Base-by-base conservation (phyloP, 495 filamentous ascomycete species). In the Penicillium daleae region DNA sequence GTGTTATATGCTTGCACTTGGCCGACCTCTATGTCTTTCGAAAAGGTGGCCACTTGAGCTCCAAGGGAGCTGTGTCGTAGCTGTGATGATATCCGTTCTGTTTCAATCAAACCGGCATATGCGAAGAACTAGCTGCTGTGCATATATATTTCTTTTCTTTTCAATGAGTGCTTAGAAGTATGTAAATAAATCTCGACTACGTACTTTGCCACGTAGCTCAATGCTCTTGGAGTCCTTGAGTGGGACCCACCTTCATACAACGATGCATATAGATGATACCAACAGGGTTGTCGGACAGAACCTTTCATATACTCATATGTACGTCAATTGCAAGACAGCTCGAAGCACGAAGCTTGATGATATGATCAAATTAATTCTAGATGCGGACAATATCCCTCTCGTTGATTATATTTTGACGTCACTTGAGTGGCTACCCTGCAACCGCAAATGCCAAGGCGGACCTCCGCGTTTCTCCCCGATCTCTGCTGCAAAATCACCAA, bases 371-470 rank as follows among this genome's bases (percentile, higher is more conserved):
- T 19, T 2, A 29, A 35, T 6, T 33, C 8, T 37, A 54, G n/a
- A 54, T 15, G 21, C 19, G 5, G 21, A 54, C 19, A 32, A 54
- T 5, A 15, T 5, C 4, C 32, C n/a, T 6, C 31, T 27, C 2
- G 26, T 59, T 65, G 64, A 64, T 63, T 61, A 44, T 58, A 31
- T 62, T 66, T 72, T 72, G 70, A 72, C 70, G 70, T 72, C 70
- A 72, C 67, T 51, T 56, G 15, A 61, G 52, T 63, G 56, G 62
- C 60, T 31, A 26, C 52, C 26, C 24, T 44, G 17, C 13, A 24
- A 56, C 15, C 53, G 44, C 56, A 7, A 60, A 61, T 33, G 70
- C 68, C 70, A 69, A 73, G 68, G 27, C 63, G 32, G 44, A 62
- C 59, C 65, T 72, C 65, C 65, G 65, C 63, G 60, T 53, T 65